These are phyloP conservation scores for Colletotrichum acutatum DNA, from an alignment of 2,329 filamentous ascomycete genomes.

Conservation along the genomic window DNA sequence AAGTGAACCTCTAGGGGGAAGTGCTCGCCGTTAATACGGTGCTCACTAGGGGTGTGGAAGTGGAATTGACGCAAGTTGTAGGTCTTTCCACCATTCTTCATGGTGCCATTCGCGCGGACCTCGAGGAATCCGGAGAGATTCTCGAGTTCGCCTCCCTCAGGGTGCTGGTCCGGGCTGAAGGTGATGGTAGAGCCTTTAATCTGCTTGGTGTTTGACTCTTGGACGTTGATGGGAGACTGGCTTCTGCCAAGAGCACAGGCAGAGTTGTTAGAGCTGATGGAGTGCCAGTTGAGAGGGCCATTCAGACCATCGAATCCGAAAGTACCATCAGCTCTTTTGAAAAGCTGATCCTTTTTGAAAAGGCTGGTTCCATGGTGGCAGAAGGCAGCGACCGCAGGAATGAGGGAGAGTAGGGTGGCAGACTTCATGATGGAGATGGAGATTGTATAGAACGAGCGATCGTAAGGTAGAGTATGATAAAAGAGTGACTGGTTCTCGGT, in stretches of 20 bases:
- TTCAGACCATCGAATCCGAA: slow-evolving; percentile 54
- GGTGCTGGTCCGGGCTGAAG: slow-evolving; percentile 48
- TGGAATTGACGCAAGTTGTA: slow-evolving; percentile 66
- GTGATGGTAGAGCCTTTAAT: slow-evolving; percentile 45
- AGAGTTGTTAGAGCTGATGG: slow-evolving; percentile 55
- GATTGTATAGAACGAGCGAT: background rate
- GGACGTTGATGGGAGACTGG: slow-evolving; percentile 69
- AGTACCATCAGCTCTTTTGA: slow-evolving; percentile 38
- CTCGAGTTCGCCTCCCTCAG: slow-evolving; percentile 54
- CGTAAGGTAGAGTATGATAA: background rate
- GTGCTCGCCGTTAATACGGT: slow-evolving; percentile 58
- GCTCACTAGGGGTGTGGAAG: slow-evolving; percentile 70
- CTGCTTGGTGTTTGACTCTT: slow-evolving; percentile 36
- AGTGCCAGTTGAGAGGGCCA: slow-evolving; percentile 65
- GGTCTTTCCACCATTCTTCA: slow-evolving; percentile 50
- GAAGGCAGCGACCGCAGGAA: slow-evolving; percentile 40
- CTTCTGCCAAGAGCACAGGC: slow-evolving; percentile 59
- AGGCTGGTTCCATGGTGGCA: slow-evolving; percentile 50
- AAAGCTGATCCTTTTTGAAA: slow-evolving; percentile 39
- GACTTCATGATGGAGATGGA: slow-evolving; percentile 38
- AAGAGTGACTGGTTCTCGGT: slow-evolving; percentile 19
- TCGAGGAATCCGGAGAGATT: slow-evolving; percentile 65
- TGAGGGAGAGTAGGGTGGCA: slow-evolving; percentile 33
- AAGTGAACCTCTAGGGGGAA: slow-evolving; percentile 56
- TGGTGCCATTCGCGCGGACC: slow-evolving; percentile 59